Evolutionary conservation across 208 protist genomes (phyloP).

Genomic region (Acanthamoeba lenticulata): DNA sequence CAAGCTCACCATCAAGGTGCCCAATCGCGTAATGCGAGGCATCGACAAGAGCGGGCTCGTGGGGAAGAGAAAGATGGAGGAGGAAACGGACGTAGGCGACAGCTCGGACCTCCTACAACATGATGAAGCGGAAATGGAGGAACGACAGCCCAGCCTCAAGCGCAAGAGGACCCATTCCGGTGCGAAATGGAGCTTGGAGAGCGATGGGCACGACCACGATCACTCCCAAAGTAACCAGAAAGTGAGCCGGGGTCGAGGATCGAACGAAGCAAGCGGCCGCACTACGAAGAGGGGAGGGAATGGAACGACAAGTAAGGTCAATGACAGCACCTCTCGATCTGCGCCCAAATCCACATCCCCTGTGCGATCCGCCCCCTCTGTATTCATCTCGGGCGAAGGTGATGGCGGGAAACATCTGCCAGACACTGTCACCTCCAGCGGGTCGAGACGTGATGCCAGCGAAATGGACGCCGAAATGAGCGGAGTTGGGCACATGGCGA

Average conservation of each 20-base stretch:
- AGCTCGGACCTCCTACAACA: neutral
- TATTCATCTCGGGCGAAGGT: neutral
- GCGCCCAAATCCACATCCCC: too few relatives aligned
- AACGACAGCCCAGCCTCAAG: neutral
- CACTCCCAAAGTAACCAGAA: too few relatives aligned
- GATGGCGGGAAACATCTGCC: neutral
- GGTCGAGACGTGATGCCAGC: too few relatives aligned
- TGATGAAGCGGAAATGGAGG: neutral
- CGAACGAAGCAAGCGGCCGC: too few relatives aligned
- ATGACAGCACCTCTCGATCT: too few relatives aligned
- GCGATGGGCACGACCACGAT: neutral
- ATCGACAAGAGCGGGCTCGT: neutral
- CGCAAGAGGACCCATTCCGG: neutral
- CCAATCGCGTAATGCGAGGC: conserved; percentile 42
- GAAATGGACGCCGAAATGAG: neutral
- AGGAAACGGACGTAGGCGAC: neutral
- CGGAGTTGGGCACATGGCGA: neutral
- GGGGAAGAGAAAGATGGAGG: neutral
- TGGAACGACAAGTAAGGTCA: too few relatives aligned
- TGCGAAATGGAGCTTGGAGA: neutral
- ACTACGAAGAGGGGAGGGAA: too few relatives aligned
- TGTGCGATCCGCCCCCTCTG: neutral
- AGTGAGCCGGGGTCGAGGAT: too few relatives aligned
- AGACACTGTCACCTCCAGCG: too few relatives aligned
- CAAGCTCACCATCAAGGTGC: conserved; percentile 37